A percentile compares a stretch with the other conserved stretches of the same genome.
phyloP scores from a whole-genome alignment of 768 basidiomycete species.

The Termitomyces sp. region DNA sequence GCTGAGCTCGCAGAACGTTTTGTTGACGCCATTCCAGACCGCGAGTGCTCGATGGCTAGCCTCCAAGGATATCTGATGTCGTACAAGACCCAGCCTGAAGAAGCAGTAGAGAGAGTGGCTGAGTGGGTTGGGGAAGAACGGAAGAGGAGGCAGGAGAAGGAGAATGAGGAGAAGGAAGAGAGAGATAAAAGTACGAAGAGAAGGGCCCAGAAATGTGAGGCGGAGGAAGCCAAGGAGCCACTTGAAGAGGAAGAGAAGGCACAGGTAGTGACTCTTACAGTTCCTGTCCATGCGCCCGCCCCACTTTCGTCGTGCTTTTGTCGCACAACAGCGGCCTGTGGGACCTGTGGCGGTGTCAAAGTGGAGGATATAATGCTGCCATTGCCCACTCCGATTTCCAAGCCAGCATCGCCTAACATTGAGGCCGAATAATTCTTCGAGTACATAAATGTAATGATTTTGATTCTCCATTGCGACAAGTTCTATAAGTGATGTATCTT shows the following conservation, averaged over 20 bases:
- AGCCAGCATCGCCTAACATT: neutral
- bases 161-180: slow-evolving; percentile 27
- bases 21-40: slow-evolving; percentile 37
- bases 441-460: no score
- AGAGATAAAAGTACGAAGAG: slow-evolving; percentile 25
- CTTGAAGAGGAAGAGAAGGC: slow-evolving; percentile 1
- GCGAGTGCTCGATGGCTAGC: slow-evolving; percentile 34
- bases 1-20: slow-evolving; percentile 45
- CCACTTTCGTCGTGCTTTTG: neutral
- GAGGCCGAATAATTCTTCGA: neutral
- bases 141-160: slow-evolving; percentile 12
- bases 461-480: no score
- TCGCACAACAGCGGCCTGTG: neutral
- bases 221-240: slow-evolving; percentile 4
- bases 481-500: neutral
- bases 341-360: slow-evolving; percentile 4
- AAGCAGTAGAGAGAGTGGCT: slow-evolving; percentile 36
- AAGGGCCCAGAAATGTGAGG: neutral
- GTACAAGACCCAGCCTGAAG: slow-evolving; percentile 51
- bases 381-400: neutral
- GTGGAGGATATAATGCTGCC: neutral
- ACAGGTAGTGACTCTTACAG: neutral
- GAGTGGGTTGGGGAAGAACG: slow-evolving; percentile 44
- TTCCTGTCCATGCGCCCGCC: neutral
- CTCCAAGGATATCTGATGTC: slow-evolving; percentile 51